Base-by-base conservation (phyloP, 2,329 filamentous ascomycete genomes). In the Beauveria medogensis region DNA sequence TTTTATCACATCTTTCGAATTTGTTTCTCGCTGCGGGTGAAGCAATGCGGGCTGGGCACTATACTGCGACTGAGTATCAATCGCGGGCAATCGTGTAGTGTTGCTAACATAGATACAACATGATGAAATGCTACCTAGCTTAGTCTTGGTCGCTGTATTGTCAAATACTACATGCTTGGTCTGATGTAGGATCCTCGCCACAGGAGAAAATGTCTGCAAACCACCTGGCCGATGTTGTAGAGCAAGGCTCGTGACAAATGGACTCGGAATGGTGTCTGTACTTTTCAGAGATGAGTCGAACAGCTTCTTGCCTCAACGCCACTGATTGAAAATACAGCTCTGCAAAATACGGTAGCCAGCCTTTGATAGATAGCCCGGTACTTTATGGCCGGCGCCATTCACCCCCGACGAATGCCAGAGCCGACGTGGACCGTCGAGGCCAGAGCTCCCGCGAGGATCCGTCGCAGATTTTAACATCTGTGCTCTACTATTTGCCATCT, bases 331-430 rank as follows among this genome's bases (percentile, higher is more conserved):
- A 12, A 54, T 57, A 22, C 48, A 58, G 16, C 54, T 40, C 37
- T 57, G 54, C 14, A 61, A 20, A 40, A 61, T 48, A 26, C 48
- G 46, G 48, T 53, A 61, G 30, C 53, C 47, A 3, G 47, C 54
- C 22, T 61, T 48, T 6, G 46, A 28, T 14, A 53, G 53, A 22
- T 61, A 52, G 5, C 54, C 54, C 14, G 65, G 64, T 60, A 78
- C 75, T 69, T 77, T 69, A 63, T 79, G 76, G 3, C 77, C 76
- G 3, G 73, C 71, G 12, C 70, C 69, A 65, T 78, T 69, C 3
- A 78, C 57, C 20, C 64, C 64, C 63, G 50, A 65, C 65, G 55
- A 67, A 65, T 18, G 62, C 63, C 3, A 66, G 61, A 67, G 56
- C 8, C 63, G 59, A 1, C 66, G 59, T 18, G 63, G 50, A 2